Evolutionary conservation across 306 rosid genomes (phyloP).

Genomic region (Begonia masoniana): DNA sequence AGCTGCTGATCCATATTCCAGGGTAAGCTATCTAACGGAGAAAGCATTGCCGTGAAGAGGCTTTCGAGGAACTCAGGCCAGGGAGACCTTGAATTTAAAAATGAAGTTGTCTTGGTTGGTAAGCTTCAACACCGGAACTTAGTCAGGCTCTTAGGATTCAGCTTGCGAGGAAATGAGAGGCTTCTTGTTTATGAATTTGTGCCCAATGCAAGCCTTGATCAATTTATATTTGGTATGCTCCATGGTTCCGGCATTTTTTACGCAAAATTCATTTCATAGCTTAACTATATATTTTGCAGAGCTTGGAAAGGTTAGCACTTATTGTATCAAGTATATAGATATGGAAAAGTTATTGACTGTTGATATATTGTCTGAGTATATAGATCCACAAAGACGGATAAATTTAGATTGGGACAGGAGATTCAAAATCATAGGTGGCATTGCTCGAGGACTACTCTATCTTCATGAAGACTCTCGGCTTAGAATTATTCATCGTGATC

Average conservation of each 20-base stretch:
- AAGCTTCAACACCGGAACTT: conserved; percentile 63
- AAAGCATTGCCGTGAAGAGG: conserved; percentile 50
- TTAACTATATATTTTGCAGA: too few relatives aligned
- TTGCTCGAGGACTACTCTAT: conserved; percentile 50
- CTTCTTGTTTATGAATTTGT: conserved; percentile 46
- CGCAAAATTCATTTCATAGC: too few relatives aligned
- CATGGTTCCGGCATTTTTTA: conserved; percentile 1
- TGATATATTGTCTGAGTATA: background rate
- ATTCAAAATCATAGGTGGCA: conserved; percentile 32
- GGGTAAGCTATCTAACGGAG: conserved; percentile 49
- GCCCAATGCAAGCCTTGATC: conserved; percentile 55
- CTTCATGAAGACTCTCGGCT: conserved; percentile 55
- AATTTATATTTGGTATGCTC: conserved; percentile 35
- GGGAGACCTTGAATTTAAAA: conserved; percentile 50
- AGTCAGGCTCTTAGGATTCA: conserved; percentile 47
- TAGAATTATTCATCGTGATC: conserved; percentile 52
- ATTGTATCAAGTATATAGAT: background rate
- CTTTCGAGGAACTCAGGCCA: conserved; percentile 49
- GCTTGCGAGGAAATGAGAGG: conserved; percentile 43
- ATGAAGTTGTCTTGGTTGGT: conserved; percentile 39
- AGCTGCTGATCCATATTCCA: conserved; percentile 2
- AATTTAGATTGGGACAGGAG: conserved; percentile 40
- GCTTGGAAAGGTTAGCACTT: too few relatives aligned
- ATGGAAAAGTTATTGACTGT: background rate
- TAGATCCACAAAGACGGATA: background rate